Conservation (phyloP, 164 flowering plant species). For the Magnolia officinalis region DNA sequence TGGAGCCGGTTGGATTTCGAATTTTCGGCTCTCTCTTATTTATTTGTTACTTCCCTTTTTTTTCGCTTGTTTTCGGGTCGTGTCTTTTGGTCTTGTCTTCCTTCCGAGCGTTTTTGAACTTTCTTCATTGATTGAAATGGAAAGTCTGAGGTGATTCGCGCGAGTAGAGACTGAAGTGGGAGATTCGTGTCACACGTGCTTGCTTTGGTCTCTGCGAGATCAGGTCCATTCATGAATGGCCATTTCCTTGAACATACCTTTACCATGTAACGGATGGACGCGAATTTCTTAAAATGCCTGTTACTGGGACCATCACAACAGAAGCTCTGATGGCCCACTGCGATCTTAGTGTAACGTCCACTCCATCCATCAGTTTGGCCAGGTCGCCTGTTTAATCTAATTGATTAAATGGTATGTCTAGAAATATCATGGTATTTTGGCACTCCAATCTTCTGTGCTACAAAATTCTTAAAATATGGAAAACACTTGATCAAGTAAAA, state of each 20-base stretch:
- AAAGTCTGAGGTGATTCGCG: not conserved
- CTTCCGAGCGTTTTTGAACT: not conserved
- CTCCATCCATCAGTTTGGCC: too few relatives aligned
- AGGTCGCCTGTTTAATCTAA: too few relatives aligned
- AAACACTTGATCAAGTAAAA: too few relatives aligned
- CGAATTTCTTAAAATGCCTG: too few relatives aligned
- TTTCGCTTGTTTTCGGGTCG: conserved; percentile 3
- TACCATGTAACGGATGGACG: not conserved
- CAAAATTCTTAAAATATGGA: too few relatives aligned
- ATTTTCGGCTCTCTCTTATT: conserved; percentile 3
- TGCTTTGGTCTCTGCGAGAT: not conserved
- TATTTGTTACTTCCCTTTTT: not conserved
- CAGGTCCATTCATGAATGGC: not conserved
- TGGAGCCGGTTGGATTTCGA: conserved; percentile 29
- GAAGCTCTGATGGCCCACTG: too few relatives aligned
- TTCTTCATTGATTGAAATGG: not conserved
- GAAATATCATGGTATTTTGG: too few relatives aligned
- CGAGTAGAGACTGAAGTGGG: not conserved
- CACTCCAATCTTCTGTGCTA: too few relatives aligned
- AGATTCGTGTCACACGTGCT: not conserved
- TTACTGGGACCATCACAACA: too few relatives aligned
- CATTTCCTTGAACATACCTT: not conserved
- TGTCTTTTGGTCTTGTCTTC: not conserved
- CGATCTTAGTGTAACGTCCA: too few relatives aligned
- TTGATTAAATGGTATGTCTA: too few relatives aligned